Percentiles rank a stretch among this genome's conserved stretches.
Evolutionary conservation across 2,329 filamentous ascomycete genomes (phyloP).

Genomic region (Cytospora schulzeri): DNA sequence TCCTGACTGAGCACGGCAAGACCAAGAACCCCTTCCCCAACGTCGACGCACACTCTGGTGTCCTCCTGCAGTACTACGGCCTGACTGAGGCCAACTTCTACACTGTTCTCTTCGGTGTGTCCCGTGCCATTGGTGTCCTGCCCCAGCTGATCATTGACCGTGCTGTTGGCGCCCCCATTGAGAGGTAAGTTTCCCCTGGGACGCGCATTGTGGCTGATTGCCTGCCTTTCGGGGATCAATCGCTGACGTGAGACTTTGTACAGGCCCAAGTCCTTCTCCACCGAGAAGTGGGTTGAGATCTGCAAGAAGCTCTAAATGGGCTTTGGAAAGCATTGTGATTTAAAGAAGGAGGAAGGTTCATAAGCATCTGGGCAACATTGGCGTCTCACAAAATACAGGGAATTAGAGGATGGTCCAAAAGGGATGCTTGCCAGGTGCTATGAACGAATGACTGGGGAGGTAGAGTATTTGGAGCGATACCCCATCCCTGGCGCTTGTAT

Average conservation of each 20-base stretch:
- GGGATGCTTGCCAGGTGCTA: conserved; percentile 29
- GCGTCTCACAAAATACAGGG: conserved; percentile 35
- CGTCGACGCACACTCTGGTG: conserved; percentile 98
- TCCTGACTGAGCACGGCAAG: conserved; percentile 98
- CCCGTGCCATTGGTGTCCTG: conserved; percentile 95
- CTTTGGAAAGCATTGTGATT: conserved; percentile 8
- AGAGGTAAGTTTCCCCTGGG: conserved; percentile 57
- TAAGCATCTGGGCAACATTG: conserved; percentile 31
- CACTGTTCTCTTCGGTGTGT: conserved; percentile 99
- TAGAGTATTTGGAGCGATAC: conserved; percentile 27
- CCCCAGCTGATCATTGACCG: conserved; percentile 99
- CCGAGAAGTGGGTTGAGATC: conserved; percentile 93
- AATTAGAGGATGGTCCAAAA: conserved; percentile 35
- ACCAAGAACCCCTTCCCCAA: conserved; percentile 99
- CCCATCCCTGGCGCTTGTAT: conserved; percentile 29
- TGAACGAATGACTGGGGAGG: conserved; percentile 23
- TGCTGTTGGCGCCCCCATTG: conserved; percentile 92
- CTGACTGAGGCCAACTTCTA: conserved; percentile 99
- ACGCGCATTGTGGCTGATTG: background rate
- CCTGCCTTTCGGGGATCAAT: background rate
- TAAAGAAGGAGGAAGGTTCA: conserved; percentile 25
- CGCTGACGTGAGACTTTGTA: conserved; percentile 19
- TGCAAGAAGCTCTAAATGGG: conserved; percentile 80
- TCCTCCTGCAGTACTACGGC: conserved; percentile 99
- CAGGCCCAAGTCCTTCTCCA: conserved; percentile 94